phyloP scores from a whole-genome alignment of 192 early-diverging fungal species.

The Diversispora eburnea region DNA sequence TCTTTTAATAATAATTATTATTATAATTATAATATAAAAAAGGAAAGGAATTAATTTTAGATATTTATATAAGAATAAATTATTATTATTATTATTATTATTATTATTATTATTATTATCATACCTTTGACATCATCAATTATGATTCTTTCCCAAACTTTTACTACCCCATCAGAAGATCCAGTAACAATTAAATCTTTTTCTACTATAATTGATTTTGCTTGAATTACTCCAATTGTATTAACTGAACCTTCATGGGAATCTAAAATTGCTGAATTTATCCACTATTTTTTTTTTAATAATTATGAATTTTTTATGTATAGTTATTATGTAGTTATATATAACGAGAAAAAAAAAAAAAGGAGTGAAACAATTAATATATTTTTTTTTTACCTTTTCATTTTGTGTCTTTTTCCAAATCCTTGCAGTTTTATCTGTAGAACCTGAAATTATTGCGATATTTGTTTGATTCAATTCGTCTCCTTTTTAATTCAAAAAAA shows the following conservation, averaged over 20 bases:
- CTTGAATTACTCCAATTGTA: constrained; percentile 59
- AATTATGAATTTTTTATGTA: constrained; percentile 8
- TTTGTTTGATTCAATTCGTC: constrained; percentile 45
- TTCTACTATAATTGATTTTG: constrained; percentile 37
- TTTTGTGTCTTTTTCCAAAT: constrained; percentile 58
- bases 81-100: not conserved
- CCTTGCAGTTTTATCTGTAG: constrained; percentile 72
- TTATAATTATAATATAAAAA: too few species aligned
- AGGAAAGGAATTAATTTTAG: too few species aligned
- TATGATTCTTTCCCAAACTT: constrained; percentile 61
- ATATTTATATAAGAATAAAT: not conserved
- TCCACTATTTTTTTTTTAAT: constrained; percentile 42
- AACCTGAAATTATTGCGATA: constrained; percentile 70
- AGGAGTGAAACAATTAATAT: not conserved
- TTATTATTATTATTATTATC: not conserved
- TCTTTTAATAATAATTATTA: constrained; percentile 34
- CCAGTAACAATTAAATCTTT: constrained; percentile 62
- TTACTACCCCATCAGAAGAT: constrained; percentile 68
- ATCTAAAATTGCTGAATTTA: constrained; percentile 59
- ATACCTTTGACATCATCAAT: constrained; percentile 35
- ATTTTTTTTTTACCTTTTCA: constrained; percentile 26
- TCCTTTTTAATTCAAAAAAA: constrained; percentile 8
- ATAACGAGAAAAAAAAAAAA: not conserved
- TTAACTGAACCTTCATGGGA: constrained; percentile 67
- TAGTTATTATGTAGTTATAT: not conserved